Base-by-base conservation (phyloP, 2,329 filamentous ascomycete species). In the Alternaria brassicae region DNA sequence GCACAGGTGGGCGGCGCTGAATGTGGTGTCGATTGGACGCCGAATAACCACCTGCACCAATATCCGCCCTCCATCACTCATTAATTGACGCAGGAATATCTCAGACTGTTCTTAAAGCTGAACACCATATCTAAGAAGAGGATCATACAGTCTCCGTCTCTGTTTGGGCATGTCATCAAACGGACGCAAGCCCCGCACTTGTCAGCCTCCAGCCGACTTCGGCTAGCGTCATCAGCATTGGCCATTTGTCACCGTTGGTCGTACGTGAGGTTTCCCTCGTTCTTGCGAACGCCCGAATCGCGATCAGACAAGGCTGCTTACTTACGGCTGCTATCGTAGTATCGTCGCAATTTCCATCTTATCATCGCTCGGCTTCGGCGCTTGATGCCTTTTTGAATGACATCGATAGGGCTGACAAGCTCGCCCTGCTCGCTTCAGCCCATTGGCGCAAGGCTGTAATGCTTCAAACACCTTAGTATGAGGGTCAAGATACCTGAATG, bases 401-500 rank as follows among this genome's bases (percentile, higher is more conserved):
- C 6, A 19, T 25, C 1, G 21, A 17, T 42, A 4, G 10, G 32
- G 54, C 40, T 57, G 54, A 57, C 54, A 57, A 57, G 48, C 54
- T 57, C 54, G 48, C 39, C 15, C 48, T 40, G 28, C 36, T 57
- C 40, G 54, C 40, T 57, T 32, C 51, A 47, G 48, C 30, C 47
- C 3, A 15, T 2, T 8, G 1, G 6, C 21, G 39, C 25, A 9
- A 19, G 27, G 39, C 3, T 23, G 15, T 19, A 5, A 37, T 28
- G 23, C 17, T 36, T 44, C 19, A n/a, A 34, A 23, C 23, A 4
- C 37, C 4, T 7, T 40, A 19, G 12, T 7, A 40, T 15, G 12
- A 40, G 17, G 12, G 37, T 19, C 1, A 23, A 23, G 12, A 8
- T 8, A 15, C 19, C 4, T 40, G 19, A 10, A 40, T 40, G 3